phyloP scores from a whole-genome alignment of 2,329 filamentous ascomycete species.

The Pseudovirgaria hyperparasitica region DNA sequence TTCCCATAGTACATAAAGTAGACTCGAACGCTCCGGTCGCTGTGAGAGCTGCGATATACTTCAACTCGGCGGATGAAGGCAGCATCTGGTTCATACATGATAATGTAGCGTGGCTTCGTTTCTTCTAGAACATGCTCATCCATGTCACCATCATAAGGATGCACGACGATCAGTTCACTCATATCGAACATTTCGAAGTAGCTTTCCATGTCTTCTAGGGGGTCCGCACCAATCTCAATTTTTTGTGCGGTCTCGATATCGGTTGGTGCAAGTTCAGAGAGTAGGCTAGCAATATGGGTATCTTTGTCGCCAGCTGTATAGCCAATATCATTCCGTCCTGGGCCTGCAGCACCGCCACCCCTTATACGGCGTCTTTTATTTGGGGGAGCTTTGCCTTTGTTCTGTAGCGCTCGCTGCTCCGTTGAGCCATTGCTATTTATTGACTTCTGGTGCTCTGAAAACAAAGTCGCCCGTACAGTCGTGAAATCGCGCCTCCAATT shows the following conservation, averaged over 20 bases:
- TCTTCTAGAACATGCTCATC: conserved; percentile 96
- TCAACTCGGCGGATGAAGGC: conserved; percentile 90
- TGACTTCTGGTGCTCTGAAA: conserved; percentile 66
- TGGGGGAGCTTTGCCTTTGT: conserved; percentile 51
- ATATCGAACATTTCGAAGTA: conserved; percentile 88
- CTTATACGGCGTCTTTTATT: conserved; percentile 80
- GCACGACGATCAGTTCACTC: conserved; percentile 75
- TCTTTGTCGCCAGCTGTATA: conserved; percentile 70
- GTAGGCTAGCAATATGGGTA: conserved; percentile 65
- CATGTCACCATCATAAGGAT: conserved; percentile 89
- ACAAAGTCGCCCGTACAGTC: conserved; percentile 67
- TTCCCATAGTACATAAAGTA: conserved; percentile 96
- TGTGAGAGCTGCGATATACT: conserved; percentile 90
- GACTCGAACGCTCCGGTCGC: conserved; percentile 74
- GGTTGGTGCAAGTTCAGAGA: conserved; percentile 72
- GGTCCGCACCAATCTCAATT: conserved; percentile 62
- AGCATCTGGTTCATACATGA: conserved; percentile 97
- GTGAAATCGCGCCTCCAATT: conserved; percentile 85
- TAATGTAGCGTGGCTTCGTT: conserved; percentile 80
- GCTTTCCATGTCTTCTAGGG: conserved; percentile 81
- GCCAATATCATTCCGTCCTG: conserved; percentile 56
- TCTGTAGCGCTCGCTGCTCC: conserved; percentile 39
- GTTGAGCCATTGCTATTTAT: conserved; percentile 55
- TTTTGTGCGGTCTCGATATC: conserved; percentile 66
- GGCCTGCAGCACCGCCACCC: conserved; percentile 54